Evolutionary conservation across 352 stramenopile genomes (phyloP), one percentile per base, ranked within the genome.

Genomic region (Globisporangium spinosum): DNA sequence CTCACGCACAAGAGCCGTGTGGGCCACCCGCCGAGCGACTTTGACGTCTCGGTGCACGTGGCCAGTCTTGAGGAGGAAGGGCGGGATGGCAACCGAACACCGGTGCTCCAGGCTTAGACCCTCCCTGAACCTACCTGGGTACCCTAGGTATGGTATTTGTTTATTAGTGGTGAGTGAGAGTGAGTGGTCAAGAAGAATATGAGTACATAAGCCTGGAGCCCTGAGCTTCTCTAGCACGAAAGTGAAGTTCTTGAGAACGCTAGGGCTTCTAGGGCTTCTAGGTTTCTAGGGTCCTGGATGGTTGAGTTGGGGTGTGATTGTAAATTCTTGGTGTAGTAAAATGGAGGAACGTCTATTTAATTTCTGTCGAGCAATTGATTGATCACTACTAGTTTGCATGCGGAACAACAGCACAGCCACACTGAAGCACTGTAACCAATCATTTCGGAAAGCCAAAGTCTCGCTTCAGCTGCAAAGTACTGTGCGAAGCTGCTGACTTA

Each of bases 401-500:
- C 13, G 40, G 15, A 20, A n/a, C 27, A 15, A 45, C 38, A 45
- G 40, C 40, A 9, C 17, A 47, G 13, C 40, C 40, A 47, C 40
- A 47, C 40, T n/a, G 40, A n/a, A 20, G 40, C 40, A 47, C 15
- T 4, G 40, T 15, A 47, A 47, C 40, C 13, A 20, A 47, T 47
- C 40, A 15, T 17, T 43, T 40, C 35, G 10, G 12, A 20, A 47
- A n/a, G 15, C 40, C 40, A 47, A n/a, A 0, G 15, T 7, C 40
- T 35, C 32, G 7, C 32, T 35, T 35, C 5, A 35, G 32, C 32
- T 35, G 6, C 32, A 35, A 35, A 35, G 32, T 35, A 35, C 32
- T 35, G 32, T 35, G 7, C 32, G 32, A 35, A 35, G 32, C 32
- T 35, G 32, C 32, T 35, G 32, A n/a, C 55, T 69, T 70, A 93